Percentiles rank a stretch among this genome's conserved stretches.
Evolutionary conservation across 768 basidiomycete species (phyloP).

Genomic region (Mycena albidolilacea): DNA sequence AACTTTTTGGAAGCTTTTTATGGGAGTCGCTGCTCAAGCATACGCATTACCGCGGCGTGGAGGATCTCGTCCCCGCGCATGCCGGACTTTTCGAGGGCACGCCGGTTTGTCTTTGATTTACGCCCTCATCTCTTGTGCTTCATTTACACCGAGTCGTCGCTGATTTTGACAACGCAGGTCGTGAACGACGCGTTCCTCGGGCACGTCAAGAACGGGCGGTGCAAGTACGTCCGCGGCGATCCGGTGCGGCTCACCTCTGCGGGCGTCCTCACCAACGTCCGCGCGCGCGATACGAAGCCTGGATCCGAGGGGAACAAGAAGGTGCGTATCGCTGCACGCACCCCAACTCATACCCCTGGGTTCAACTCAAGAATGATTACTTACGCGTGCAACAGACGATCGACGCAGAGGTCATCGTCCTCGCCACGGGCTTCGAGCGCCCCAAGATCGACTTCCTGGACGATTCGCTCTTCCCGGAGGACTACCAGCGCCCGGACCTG

Average conservation of each 20-base stretch:
- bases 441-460: constrained; percentile 63
- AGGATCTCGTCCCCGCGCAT: constrained; percentile 58
- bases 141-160: not conserved
- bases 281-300: constrained; percentile 51
- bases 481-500: constrained; percentile 64
- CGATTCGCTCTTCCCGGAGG: constrained; percentile 64
- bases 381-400: constrained; percentile 44
- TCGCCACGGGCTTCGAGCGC: constrained; percentile 69
- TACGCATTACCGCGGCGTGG: constrained; percentile 62
- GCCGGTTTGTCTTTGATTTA: constrained; percentile 42
- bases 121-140: too few species aligned
- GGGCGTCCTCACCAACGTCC: constrained; percentile 55
- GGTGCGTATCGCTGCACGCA: constrained; percentile 18
- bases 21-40: constrained; percentile 61
- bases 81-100: constrained; percentile 64
- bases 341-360: too few species aligned
- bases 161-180: constrained; percentile 46
- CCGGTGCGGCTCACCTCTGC: constrained; percentile 54
- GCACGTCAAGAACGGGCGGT: constrained; percentile 58
- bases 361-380: not conserved
- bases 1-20: constrained; percentile 52
- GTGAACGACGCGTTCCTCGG: constrained; percentile 68
- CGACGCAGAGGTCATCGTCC: constrained; percentile 62
- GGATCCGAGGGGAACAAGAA: constrained; percentile 50
- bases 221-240: constrained; percentile 65